Base-by-base conservation (phyloP, 2,329 filamentous ascomycete species). In the Podosphaera fusca region DNA sequence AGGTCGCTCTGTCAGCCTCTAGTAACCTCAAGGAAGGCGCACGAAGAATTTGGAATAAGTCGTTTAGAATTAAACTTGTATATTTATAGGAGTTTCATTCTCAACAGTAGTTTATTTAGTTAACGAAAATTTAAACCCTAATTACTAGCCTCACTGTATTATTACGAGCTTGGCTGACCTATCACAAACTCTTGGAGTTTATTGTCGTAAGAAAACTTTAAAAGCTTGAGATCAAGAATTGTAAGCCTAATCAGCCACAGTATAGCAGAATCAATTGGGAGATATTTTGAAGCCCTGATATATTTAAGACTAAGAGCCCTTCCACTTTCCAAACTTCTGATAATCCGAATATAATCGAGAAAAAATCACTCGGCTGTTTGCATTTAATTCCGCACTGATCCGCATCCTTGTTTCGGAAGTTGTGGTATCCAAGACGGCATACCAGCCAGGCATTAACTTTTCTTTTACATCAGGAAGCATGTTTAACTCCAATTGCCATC, bases 281-380 rank as follows among this genome's bases (percentile, higher is more conserved):
- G 21, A n/a, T 12, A 4, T 10, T 10, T n/a, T 10, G 2, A 45
- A 21, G 1, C 21, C 21, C 21, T 21, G 21, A 21, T 21, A 21
- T 21, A 10, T 45, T n/a, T 45, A 35, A 21, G 10, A 35, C 49
- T 36, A 56, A 35, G 55, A 47, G 31, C 64, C 64, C 54, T 63
- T 78, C 78, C 79, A 82, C 70, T 80, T 81, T 47, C 79, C 79
- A 70, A 81, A 81, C 67, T 74, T 78, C 65, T 72, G 72, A 65
- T 79, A 83, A 66, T 75, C 71, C 63, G 73, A 76, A 60, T 75
- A 81, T 71, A 82, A 70, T 59, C 76, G 74, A 61, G 72, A 72
- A 66, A 81, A 72, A 34, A 83, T 73, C 0, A 75, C 78, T 59
- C 80, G 70, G 5, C 79, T 79, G 61, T 74, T 77, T 2, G 69